Evolutionary conservation across 768 basidiomycete genomes (phyloP).

Genomic region (Boletus barrowsii): DNA sequence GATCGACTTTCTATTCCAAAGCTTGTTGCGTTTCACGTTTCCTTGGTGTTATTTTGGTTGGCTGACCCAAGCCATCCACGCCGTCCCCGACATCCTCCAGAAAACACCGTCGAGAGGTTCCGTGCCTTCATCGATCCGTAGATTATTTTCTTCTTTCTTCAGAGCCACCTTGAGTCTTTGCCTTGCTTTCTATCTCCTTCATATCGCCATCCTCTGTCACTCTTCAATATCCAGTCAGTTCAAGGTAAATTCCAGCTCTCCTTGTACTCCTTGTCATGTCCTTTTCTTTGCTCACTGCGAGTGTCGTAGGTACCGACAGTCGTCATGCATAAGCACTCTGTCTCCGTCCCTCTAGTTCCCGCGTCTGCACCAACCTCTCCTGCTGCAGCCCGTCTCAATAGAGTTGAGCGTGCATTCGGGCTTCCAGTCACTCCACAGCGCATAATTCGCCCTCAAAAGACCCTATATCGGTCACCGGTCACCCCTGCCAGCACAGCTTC

Average conservation of each 20-base stretch:
- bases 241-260: conserved; percentile 21
- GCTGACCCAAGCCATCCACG: conserved; percentile 13
- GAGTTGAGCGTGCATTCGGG: conserved; percentile 26
- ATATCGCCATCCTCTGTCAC: conserved; percentile 21
- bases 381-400: conserved; percentile 35
- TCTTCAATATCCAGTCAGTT: conserved; percentile 11
- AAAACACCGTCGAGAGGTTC: conserved; percentile 7
- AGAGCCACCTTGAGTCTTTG: conserved; percentile 21
- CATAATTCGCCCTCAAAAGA: conserved; percentile 42
- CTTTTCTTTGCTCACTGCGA: conserved; percentile 8
- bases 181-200: conserved; percentile 24
- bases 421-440: conserved; percentile 67
- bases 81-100: conserved; percentile 12
- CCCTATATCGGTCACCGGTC: conserved; percentile 52
- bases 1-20: conserved; percentile 21
- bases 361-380: conserved; percentile 47
- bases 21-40: conserved; percentile 29
- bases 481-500: conserved; percentile 53
- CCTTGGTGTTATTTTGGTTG: conserved; percentile 21
- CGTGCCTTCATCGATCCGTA: conserved; percentile 15
- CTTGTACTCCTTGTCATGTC: not conserved
- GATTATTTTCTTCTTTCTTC: conserved; percentile 13
- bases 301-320: conserved; percentile 12
- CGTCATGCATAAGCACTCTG: conserved; percentile 30
- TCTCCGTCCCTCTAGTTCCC: conserved; percentile 31